Evolutionary conservation across 495 filamentous ascomycete species (phyloP).

Genomic region (Lasiosphaeria miniovina): DNA sequence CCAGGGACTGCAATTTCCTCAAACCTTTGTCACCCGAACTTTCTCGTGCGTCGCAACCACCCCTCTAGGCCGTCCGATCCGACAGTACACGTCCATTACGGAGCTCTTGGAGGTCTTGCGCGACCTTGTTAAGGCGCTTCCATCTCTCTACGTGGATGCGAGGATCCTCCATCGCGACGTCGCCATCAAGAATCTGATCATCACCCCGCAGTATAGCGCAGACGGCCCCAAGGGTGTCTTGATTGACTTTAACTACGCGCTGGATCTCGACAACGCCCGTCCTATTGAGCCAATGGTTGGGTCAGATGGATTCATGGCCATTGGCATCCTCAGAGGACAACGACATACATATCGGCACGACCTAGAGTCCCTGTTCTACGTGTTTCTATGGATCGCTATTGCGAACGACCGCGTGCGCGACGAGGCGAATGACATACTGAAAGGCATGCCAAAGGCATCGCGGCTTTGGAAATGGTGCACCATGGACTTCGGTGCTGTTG

Average conservation of each 20-base stretch:
- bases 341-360: conserved; percentile 12
- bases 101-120: conserved; percentile 7
- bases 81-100: background rate
- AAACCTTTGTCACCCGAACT: conserved; percentile 3
- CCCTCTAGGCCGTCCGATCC: conserved; percentile 7
- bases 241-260: conserved; percentile 1
- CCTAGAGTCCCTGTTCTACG: conserved; percentile 14
- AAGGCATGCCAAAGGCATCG: background rate
- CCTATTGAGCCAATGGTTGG: background rate
- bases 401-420: conserved; percentile 3
- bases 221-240: conserved; percentile 5
- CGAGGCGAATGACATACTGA: background rate
- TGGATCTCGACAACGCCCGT: background rate
- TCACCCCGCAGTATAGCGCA: background rate
- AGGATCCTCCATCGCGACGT: conserved; percentile 12
- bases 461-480: conserved; percentile 6
- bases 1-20: conserved; percentile 7
- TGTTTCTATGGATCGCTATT: conserved; percentile 12
- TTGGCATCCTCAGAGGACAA: conserved; percentile 3
- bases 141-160: conserved; percentile 6
- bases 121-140: conserved; percentile 8
- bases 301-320: conserved; percentile 11
- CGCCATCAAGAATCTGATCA: conserved; percentile 11
- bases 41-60: conserved; percentile 8
- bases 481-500: conserved; percentile 6